Conservation (phyloP, 2,329 filamentous ascomycete species). For the Dactylellina cionopaga region DNA sequence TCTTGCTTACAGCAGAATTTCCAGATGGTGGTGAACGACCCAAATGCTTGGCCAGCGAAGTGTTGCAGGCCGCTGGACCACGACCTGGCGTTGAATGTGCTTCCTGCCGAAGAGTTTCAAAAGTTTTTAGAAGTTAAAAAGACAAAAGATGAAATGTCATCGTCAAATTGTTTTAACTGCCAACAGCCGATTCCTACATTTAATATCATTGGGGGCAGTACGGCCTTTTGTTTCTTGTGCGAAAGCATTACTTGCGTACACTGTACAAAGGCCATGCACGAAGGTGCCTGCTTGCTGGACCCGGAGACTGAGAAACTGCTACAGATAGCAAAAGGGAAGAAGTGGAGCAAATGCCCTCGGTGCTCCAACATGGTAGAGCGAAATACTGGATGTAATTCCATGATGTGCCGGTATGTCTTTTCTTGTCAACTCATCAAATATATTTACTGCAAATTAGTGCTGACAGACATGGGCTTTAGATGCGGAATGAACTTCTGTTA, state of each 20-base stretch:
- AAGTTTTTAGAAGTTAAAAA: constrained; percentile 34
- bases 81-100: constrained; percentile 8
- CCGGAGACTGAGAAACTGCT: constrained; percentile 47
- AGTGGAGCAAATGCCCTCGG: constrained; percentile 47
- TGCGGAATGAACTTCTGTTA: constrained; percentile 49
- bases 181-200: not conserved
- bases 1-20: constrained; percentile 40
- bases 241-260: constrained; percentile 46
- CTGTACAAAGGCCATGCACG: constrained; percentile 45
- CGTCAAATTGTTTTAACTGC: constrained; percentile 30
- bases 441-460: not conserved
- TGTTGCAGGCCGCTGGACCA: constrained; percentile 38
- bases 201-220: constrained; percentile 29
- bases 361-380: constrained; percentile 51
- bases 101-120: constrained; percentile 23
- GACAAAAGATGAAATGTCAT: constrained; percentile 36
- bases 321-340: constrained; percentile 44
- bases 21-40: constrained; percentile 37
- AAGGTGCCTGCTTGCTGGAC: constrained; percentile 42
- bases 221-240: constrained; percentile 31
- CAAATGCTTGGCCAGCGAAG: constrained; percentile 37
- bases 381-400: constrained; percentile 46
- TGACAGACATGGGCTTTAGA: constrained; percentile 1
- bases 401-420: constrained; percentile 39
- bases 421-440: too few relatives aligned